Conservation (phyloP, 768 basidiomycete species). For the Kwoniella bestiolae region DNA sequence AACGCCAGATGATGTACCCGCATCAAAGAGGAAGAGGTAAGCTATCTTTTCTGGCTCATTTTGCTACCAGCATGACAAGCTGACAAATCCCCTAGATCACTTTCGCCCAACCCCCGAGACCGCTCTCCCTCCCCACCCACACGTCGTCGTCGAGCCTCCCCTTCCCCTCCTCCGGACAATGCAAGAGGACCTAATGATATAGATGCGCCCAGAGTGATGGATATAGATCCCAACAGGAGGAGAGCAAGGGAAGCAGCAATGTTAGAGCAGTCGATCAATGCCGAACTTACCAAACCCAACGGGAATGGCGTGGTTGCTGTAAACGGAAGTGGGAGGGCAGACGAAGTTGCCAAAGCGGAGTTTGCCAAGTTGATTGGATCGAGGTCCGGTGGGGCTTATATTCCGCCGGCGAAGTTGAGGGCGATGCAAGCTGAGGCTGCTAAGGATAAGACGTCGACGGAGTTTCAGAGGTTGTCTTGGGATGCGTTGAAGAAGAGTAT, state of each 20-base stretch:
- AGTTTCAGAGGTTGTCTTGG: slow-evolving; percentile 96
- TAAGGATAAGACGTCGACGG: slow-evolving; percentile 77
- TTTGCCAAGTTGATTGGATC: slow-evolving; percentile 81
- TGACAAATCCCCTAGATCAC: slow-evolving; percentile 42
- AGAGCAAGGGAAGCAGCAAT: slow-evolving; percentile 69
- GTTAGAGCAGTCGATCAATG: slow-evolving; percentile 63
- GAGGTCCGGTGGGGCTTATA: slow-evolving; percentile 90
- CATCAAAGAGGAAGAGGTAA: slow-evolving; percentile 40
- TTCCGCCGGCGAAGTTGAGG: slow-evolving; percentile 90
- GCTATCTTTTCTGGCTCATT: slow-evolving; percentile 1
- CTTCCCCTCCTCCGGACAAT: slow-evolving; percentile 9
- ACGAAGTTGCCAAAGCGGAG: slow-evolving; percentile 72
- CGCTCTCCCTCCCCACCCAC: slow-evolving; percentile 55
- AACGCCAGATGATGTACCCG: slow-evolving; percentile 32
- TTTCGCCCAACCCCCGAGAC: slow-evolving; percentile 50
- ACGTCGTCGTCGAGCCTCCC: slow-evolving; percentile 55
- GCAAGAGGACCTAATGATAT: slow-evolving; percentile 29
- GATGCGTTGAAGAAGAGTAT: slow-evolving; percentile 96
- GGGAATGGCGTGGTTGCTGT: slow-evolving; percentile 63
- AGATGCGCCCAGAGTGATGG: slow-evolving; percentile 60
- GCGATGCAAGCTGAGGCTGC: slow-evolving; percentile 84
- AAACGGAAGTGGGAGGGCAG: slow-evolving; percentile 59
- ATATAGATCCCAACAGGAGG: slow-evolving; percentile 76
- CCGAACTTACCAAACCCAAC: slow-evolving; percentile 70
- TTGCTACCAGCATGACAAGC: neutral